Percentiles rank a stretch among this genome's conserved stretches.
Conservation (phyloP, 805 yeast genomes). For the Schwanniomyces polymorphus region DNA sequence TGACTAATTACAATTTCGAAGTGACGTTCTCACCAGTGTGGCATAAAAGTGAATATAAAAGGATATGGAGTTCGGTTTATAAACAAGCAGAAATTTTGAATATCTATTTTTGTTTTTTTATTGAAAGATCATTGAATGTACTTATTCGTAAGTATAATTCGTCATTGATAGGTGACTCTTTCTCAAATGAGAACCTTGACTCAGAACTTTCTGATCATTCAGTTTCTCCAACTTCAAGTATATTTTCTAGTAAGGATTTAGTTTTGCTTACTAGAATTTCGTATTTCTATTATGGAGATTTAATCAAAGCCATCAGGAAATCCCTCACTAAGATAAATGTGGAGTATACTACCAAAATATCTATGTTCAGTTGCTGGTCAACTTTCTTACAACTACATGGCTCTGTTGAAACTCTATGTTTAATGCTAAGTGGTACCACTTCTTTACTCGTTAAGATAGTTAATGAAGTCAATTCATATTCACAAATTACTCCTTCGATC, state of each 20-base stretch:
- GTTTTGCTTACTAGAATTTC: constrained; percentile 29
- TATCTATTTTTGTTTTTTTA: constrained; percentile 34
- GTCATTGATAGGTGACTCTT: constrained; percentile 1
- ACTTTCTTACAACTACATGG: constrained; percentile 32
- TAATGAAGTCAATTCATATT: constrained; percentile 14
- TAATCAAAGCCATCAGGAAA: constrained; percentile 32
- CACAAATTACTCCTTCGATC: constrained; percentile 20
- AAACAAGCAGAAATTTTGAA: constrained; percentile 26
- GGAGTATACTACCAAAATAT: constrained; percentile 38
- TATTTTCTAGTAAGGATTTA: constrained; percentile 18
- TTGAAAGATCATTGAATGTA: constrained; percentile 36
- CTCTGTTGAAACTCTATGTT: constrained; percentile 28
- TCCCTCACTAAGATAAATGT: constrained; percentile 27
- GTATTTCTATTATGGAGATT: constrained; percentile 32
- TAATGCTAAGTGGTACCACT: constrained; percentile 36
- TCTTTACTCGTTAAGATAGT: constrained; percentile 26
- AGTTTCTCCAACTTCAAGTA: not conserved
- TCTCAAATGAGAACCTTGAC: constrained; percentile 2
- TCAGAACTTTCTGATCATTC: not conserved
- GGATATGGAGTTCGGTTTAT: constrained; percentile 32
- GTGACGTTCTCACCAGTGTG: constrained; percentile 23
- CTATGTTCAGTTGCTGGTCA: constrained; percentile 36
- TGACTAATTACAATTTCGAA: constrained; percentile 13
- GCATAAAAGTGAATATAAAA: constrained; percentile 15
- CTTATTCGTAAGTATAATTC: constrained; percentile 14